phyloP scores from a whole-genome alignment of 331 rosid genomes.

The Rosa hybrid region DNA sequence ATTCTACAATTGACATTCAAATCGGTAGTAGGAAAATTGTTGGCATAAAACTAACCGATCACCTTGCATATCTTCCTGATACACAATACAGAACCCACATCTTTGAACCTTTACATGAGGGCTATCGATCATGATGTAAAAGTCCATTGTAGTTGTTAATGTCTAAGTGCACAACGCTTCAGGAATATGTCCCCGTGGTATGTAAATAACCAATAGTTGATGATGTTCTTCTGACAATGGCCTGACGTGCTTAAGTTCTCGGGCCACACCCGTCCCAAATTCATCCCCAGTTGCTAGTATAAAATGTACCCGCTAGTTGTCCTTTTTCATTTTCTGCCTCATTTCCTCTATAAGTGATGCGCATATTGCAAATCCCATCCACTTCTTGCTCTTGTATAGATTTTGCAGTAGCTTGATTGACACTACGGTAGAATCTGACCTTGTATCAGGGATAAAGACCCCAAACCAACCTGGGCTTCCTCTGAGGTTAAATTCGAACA shows the following conservation, averaged over 20 bases:
- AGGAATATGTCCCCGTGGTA: not conserved
- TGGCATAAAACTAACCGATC: too few species aligned
- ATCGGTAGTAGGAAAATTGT: too few species aligned
- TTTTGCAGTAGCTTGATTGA: not conserved
- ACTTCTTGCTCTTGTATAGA: not conserved
- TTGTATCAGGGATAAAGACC: too few species aligned
- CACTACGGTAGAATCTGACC: too few species aligned
- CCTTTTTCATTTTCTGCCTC: not conserved
- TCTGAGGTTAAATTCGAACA: too few species aligned
- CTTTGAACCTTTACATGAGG: not conserved
- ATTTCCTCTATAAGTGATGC: not conserved
- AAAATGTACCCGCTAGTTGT: not conserved
- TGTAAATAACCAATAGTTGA: conserved; percentile 6
- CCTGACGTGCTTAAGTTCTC: not conserved
- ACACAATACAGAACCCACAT: not conserved
- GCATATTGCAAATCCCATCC: not conserved
- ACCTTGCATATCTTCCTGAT: too few species aligned
- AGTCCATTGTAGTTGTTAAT: not conserved
- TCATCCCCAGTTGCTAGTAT: not conserved
- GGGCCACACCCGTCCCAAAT: not conserved
- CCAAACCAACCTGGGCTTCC: too few species aligned
- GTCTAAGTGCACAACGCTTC: not conserved
- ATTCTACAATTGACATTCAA: too few species aligned
- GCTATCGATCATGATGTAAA: not conserved
- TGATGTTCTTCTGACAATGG: not conserved